Percentiles rank a stretch among this genome's conserved stretches.
phyloP scores from a whole-genome alignment of 192 early-diverging fungal species.

The Podila minutissima region DNA sequence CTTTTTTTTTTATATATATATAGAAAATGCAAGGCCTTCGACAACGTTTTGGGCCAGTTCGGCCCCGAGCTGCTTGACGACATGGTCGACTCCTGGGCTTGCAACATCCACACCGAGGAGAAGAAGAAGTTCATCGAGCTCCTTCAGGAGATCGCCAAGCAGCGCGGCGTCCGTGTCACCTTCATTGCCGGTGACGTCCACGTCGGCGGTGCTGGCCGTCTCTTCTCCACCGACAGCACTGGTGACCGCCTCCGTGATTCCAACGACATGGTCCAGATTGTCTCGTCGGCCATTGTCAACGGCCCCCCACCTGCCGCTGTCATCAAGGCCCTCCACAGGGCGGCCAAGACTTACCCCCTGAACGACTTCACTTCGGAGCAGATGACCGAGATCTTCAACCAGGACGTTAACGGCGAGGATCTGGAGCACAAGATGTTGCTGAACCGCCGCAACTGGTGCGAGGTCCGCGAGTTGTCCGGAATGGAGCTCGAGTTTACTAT shows the following conservation, averaged over 20 bases:
- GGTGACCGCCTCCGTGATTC: slow-evolving; percentile 66
- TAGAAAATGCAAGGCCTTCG: slow-evolving; percentile 47
- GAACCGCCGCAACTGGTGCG: slow-evolving; percentile 51
- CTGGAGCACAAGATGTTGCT: slow-evolving; percentile 42
- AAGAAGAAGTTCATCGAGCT: slow-evolving; percentile 71
- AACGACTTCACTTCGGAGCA: slow-evolving; percentile 71
- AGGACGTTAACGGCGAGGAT: slow-evolving; percentile 69
- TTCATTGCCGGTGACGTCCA: slow-evolving; percentile 87
- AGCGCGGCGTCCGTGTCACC: slow-evolving; percentile 74
- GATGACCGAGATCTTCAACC: slow-evolving; percentile 77
- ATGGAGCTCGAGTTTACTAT: slow-evolving; percentile 42
- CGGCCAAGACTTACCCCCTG: slow-evolving; percentile 65
- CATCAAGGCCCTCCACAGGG: slow-evolving; percentile 71
- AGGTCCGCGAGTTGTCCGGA: slow-evolving; percentile 39
- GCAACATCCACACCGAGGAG: slow-evolving; percentile 72
- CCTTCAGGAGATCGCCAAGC: slow-evolving; percentile 72
- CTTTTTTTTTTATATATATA: too few species aligned
- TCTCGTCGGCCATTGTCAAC: slow-evolving; percentile 86
- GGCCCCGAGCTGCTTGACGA: slow-evolving; percentile 90
- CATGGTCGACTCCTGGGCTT: slow-evolving; percentile 63
- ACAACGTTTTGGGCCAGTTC: slow-evolving; percentile 60
- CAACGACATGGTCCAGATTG: slow-evolving; percentile 82
- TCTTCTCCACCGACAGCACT: slow-evolving; percentile 63
- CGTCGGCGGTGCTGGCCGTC: slow-evolving; percentile 69
- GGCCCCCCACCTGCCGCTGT: slow-evolving; percentile 75